Conservation (phyloP, 768 basidiomycete genomes). For the Mycena filopes region DNA sequence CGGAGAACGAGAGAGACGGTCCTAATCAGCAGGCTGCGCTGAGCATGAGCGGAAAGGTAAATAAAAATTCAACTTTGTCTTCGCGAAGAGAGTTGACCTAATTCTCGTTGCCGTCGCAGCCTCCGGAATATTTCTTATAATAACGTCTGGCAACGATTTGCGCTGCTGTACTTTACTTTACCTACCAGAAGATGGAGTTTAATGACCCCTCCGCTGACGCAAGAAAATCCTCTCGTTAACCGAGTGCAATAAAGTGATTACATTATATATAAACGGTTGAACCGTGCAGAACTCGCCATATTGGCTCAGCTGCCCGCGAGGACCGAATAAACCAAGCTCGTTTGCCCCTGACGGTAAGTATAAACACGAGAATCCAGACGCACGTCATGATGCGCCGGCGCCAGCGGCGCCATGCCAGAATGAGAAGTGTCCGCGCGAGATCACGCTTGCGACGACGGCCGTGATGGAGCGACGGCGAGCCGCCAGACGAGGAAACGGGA, state of each 20-base stretch:
- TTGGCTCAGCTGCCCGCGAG: background rate
- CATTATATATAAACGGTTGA: slow-evolving; percentile 11
- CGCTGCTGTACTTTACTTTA: slow-evolving; percentile 16
- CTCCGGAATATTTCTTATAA: slow-evolving; percentile 83
- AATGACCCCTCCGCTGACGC: background rate
- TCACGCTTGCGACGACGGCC: slow-evolving; percentile 78
- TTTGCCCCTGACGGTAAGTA: slow-evolving; percentile 39
- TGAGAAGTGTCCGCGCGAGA: slow-evolving; percentile 67
- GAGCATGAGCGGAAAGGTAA: slow-evolving; percentile 76
- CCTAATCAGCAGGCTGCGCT: slow-evolving; percentile 78
- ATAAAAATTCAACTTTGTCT: background rate
- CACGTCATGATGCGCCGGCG: slow-evolving; percentile 51
- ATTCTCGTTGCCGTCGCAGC: slow-evolving; percentile 51
- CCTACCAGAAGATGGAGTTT: slow-evolving; percentile 6
- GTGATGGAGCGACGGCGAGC: slow-evolving; percentile 59
- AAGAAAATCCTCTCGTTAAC: background rate
- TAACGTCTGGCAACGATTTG: slow-evolving; percentile 2
- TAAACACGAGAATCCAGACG: slow-evolving; percentile 44
- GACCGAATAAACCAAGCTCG: slow-evolving; percentile 19
- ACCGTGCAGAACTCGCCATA: slow-evolving; percentile 7
- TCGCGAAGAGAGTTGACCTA: slow-evolving; percentile 27
- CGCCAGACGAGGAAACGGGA: slow-evolving; percentile 54
- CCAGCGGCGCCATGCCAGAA: slow-evolving; percentile 79
- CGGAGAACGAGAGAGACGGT: slow-evolving; percentile 95
- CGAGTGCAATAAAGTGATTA: background rate